A percentile compares a stretch with the other conserved stretches of the same genome.
Evolutionary conservation across 2,329 filamentous ascomycete species (phyloP).

Genomic region (Cyanodermella asteris): DNA sequence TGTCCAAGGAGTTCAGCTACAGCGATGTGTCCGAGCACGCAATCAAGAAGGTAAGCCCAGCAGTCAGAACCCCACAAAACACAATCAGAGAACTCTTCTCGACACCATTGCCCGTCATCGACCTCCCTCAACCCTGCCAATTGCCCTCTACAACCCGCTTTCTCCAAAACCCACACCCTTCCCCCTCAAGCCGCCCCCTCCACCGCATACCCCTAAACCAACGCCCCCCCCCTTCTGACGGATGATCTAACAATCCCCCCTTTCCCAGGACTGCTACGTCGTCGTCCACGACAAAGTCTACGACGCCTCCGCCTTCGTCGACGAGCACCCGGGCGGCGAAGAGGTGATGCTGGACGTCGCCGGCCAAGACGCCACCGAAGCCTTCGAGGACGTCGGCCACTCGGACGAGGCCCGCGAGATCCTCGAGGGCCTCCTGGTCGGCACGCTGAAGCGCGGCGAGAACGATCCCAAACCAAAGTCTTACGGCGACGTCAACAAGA

Average conservation of each 20-base stretch:
- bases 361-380: conserved; percentile 90
- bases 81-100: too few relatives aligned
- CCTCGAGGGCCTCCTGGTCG: conserved; percentile 54
- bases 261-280: conserved; percentile 52
- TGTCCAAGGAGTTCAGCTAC: conserved; percentile 48
- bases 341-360: conserved; percentile 92
- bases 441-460: conserved; percentile 45
- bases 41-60: conserved; percentile 44
- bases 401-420: conserved; percentile 95
- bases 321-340: conserved; percentile 98
- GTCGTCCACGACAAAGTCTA: conserved; percentile 96
- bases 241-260: not conserved
- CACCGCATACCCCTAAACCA: not conserved
- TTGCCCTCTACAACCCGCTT: not conserved
- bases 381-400: conserved; percentile 98
- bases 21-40: conserved; percentile 67
- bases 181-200: not conserved
- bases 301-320: conserved; percentile 68
- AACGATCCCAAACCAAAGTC: conserved; percentile 11
- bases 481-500: conserved; percentile 15
- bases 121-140: too few relatives aligned
- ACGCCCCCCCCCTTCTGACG: not conserved
- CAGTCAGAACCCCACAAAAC: too few relatives aligned
- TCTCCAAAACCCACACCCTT: not conserved
- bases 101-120: too few relatives aligned